Conservation (phyloP, 2,329 filamentous ascomycete species). For the Botrytis aclada region DNA sequence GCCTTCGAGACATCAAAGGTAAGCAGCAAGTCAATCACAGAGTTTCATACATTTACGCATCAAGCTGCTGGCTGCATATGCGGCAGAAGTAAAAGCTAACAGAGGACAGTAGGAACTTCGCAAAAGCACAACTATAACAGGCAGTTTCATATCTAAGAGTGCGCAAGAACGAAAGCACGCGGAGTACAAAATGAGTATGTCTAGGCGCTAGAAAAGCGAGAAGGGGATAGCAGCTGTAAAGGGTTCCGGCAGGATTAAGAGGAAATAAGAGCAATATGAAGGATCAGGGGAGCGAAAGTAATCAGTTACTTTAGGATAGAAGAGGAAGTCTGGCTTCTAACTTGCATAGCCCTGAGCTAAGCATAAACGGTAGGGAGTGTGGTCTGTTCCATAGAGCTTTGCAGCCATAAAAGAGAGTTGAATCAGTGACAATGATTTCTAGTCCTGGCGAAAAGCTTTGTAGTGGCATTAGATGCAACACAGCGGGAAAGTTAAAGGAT, state of each 20-base stretch:
- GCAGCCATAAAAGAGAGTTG: not conserved
- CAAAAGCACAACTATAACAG: not conserved
- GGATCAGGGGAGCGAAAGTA: not conserved
- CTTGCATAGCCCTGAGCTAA: not conserved
- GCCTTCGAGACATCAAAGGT: not conserved
- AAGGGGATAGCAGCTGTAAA: not conserved
- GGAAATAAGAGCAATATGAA: not conserved
- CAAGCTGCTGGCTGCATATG: not conserved
- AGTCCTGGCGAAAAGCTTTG: too few species aligned
- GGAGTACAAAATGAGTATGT: not conserved
- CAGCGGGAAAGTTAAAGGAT: not conserved
- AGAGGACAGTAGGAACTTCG: not conserved
- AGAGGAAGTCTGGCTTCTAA: not conserved
- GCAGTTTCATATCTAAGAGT: not conserved
- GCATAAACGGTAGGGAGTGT: not conserved
- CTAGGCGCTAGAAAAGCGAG: not conserved
- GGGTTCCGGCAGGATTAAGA: not conserved
- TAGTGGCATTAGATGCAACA: not conserved
- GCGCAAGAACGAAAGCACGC: fast-evolving
- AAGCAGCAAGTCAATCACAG: not conserved
- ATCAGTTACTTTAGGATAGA: not conserved
- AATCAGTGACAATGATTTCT: not conserved
- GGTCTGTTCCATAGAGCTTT: not conserved
- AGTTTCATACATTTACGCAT: not conserved
- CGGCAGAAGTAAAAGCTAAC: not conserved